Percentiles rank a stretch among this genome's conserved stretches.
Evolutionary conservation across 345 rosid species (phyloP).

Genomic region (Diplotaxis tenuifolia): DNA sequence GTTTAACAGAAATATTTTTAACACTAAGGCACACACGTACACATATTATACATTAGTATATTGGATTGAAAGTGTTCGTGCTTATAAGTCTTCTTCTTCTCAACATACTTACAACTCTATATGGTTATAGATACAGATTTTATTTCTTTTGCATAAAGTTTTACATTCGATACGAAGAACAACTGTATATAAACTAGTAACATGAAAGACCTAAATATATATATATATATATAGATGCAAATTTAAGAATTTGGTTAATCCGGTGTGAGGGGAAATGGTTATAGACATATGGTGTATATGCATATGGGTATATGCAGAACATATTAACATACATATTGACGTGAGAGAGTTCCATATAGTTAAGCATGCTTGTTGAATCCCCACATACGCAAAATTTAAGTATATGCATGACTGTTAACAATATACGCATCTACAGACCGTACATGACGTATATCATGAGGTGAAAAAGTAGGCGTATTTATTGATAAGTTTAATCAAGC

Average conservation of each 20-base stretch:
- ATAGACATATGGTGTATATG: neutral
- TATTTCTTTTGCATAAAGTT: neutral
- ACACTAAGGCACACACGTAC: neutral
- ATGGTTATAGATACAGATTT: no score
- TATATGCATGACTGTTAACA: neutral
- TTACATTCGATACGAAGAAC: neutral
- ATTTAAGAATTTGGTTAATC: neutral
- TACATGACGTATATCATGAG: constrained; percentile 6
- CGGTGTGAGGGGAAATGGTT: neutral
- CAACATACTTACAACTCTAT: no score
- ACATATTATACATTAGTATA: neutral
- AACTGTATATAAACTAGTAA: neutral
- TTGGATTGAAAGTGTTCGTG: neutral
- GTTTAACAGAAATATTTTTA: neutral
- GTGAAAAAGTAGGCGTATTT: neutral
- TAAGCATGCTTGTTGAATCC: constrained; percentile 1
- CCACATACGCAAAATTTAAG: neutral
- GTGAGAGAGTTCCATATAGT: neutral
- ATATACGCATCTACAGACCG: neutral
- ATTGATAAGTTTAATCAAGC: neutral
- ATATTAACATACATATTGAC: neutral
- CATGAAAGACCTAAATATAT: neutral
- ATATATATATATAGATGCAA: neutral
- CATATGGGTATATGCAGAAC: neutral
- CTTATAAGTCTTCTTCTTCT: neutral